Evolutionary conservation across 1,139 yeast species (phyloP).

Genomic region (Kodamaea sp.): DNA sequence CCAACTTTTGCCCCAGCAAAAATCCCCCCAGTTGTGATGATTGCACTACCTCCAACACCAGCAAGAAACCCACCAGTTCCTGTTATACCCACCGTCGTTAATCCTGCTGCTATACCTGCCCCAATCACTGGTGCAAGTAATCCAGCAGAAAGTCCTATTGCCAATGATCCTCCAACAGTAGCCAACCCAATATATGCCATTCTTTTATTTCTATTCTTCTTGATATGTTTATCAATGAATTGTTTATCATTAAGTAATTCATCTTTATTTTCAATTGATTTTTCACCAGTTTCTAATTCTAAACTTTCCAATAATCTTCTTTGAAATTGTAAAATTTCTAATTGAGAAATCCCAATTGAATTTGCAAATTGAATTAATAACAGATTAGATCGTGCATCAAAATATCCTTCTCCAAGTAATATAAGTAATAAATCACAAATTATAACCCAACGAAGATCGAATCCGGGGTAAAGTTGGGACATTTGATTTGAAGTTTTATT

Average conservation of each 20-base stretch:
- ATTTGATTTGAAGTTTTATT: slow-evolving; percentile 9
- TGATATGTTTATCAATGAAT: slow-evolving; percentile 66
- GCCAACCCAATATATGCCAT: slow-evolving; percentile 91
- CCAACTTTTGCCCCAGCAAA: slow-evolving; percentile 91
- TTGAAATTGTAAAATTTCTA: slow-evolving; percentile 86
- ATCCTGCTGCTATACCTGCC: slow-evolving; percentile 96
- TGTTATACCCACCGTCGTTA: slow-evolving; percentile 87
- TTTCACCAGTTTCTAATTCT: slow-evolving; percentile 72
- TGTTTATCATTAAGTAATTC: slow-evolving; percentile 76
- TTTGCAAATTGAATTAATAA: slow-evolving; percentile 65
- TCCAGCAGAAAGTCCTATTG: slow-evolving; percentile 93
- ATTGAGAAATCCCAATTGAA: slow-evolving; percentile 49
- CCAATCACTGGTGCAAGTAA: slow-evolving; percentile 96
- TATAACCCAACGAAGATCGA: slow-evolving; percentile 90
- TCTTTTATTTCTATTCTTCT: slow-evolving; percentile 60
- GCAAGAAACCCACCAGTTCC: slow-evolving; percentile 93
- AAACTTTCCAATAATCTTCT: slow-evolving; percentile 84
- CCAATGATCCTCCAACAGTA: slow-evolving; percentile 94
- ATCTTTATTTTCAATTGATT: slow-evolving; percentile 50
- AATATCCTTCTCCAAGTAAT: slow-evolving; percentile 76
- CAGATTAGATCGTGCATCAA: slow-evolving; percentile 85
- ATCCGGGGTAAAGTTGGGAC: slow-evolving; percentile 29
- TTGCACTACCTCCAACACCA: slow-evolving; percentile 95
- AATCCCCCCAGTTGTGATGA: slow-evolving; percentile 89
- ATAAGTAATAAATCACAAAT: slow-evolving; percentile 84